phyloP scores from a whole-genome alignment of 129 eudicot species.

The Kitagawia praeruptora region DNA sequence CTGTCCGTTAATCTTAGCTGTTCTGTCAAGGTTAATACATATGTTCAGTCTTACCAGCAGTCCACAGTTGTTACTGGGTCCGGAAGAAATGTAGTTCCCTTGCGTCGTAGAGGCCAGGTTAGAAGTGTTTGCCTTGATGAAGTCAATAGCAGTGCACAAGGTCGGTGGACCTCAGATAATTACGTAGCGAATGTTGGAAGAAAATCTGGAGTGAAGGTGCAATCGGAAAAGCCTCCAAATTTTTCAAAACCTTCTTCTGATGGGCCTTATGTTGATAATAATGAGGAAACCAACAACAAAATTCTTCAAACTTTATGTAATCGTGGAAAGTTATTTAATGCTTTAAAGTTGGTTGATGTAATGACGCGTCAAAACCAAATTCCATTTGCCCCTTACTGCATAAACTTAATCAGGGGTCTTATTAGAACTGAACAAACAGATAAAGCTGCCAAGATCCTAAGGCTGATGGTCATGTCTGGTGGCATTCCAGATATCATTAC shows the following conservation, averaged over 20 bases:
- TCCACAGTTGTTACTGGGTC: constrained; percentile 20
- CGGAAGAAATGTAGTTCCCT: constrained; percentile 13
- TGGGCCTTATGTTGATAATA: constrained; percentile 44
- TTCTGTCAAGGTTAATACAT: constrained; percentile 10
- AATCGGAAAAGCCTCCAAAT: constrained; percentile 14
- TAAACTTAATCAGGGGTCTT: constrained; percentile 61
- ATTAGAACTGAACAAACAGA: constrained; percentile 29
- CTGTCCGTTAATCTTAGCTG: not conserved
- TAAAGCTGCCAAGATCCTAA: constrained; percentile 49
- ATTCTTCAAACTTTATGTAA: constrained; percentile 48
- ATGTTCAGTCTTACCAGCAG: constrained; percentile 13
- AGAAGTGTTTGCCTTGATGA: constrained; percentile 33
- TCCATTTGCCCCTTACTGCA: constrained; percentile 57
- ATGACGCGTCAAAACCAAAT: constrained; percentile 81
- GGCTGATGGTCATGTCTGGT: constrained; percentile 74
- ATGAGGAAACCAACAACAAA: constrained; percentile 50
- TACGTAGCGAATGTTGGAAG: constrained; percentile 2
- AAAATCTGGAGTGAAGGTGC: not conserved
- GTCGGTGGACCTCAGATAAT: constrained; percentile 24
- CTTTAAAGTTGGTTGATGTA: constrained; percentile 44
- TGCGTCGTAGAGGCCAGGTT: constrained; percentile 23
- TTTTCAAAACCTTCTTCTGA: constrained; percentile 13
- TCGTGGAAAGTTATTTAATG: constrained; percentile 45
- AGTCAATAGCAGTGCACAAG: constrained; percentile 14
- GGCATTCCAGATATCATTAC: constrained; percentile 80